These are phyloP conservation scores for Porodaedalea pini DNA, from an alignment of 1,284 basidiomycete genomes.

Conservation along the genomic window DNA sequence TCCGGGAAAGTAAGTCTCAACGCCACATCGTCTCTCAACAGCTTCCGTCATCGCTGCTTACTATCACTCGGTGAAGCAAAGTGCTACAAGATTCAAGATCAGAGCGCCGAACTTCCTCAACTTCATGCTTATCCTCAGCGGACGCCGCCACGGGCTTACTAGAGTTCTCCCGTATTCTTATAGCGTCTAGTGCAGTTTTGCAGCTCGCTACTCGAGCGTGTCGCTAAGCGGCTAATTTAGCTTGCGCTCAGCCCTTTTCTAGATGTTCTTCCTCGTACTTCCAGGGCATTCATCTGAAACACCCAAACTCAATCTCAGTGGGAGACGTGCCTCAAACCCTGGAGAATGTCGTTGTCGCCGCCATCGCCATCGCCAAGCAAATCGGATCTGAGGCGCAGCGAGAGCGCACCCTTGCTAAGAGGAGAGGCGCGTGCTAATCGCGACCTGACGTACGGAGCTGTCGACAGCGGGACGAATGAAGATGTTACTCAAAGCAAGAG, in stretches of 20 bases:
- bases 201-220: not conserved
- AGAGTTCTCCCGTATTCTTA: not conserved
- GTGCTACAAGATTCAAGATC: too few species aligned
- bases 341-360: not conserved
- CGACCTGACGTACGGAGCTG: slow-evolving; percentile 1
- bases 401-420: not conserved
- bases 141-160: not conserved
- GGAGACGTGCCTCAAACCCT: too few species aligned
- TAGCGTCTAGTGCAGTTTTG: not conserved
- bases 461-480: not conserved
- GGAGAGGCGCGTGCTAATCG: not conserved
- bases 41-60: too few species aligned
- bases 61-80: too few species aligned
- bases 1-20: too few species aligned
- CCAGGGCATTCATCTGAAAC: not conserved
- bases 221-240: too few species aligned
- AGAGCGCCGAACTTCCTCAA: too few species aligned
- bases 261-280: not conserved
- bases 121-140: too few species aligned
- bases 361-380: not conserved
- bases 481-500: not conserved
- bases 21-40: too few species aligned
- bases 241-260: not conserved
- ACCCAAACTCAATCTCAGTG: too few species aligned
- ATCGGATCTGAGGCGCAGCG: not conserved